A percentile compares a stretch with the other conserved stretches of the same genome.
Evolutionary conservation across 2,329 filamentous ascomycete species (phyloP).

Genomic region (Aspergillus glaucus): DNA sequence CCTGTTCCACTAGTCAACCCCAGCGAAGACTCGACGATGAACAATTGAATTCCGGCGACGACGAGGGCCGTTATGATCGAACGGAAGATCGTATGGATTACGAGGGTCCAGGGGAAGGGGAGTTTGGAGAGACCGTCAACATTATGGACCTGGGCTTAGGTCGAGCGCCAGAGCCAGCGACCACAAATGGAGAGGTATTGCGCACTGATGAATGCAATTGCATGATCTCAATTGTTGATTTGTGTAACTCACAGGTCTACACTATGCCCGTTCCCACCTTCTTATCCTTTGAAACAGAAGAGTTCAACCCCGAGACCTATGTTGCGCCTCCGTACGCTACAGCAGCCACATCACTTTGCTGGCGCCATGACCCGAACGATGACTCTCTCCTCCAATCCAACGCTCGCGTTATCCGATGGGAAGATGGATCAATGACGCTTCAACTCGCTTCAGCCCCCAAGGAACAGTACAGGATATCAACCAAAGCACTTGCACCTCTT

Average conservation of each 20-base stretch:
- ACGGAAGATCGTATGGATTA: constrained; percentile 40
- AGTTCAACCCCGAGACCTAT: constrained; percentile 57
- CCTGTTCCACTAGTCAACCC: constrained; percentile 16
- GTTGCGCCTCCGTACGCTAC: constrained; percentile 57
- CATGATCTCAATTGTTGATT: not conserved
- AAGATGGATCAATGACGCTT: constrained; percentile 60
- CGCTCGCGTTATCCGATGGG: constrained; percentile 60
- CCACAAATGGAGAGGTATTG: constrained; percentile 34
- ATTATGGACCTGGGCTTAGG: constrained; percentile 52
- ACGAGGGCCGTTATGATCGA: constrained; percentile 52
- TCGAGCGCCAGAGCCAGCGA: constrained; percentile 53
- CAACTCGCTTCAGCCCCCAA: constrained; percentile 58
- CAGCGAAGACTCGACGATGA: constrained; percentile 52
- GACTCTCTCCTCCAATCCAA: constrained; percentile 56
- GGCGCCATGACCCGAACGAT: constrained; percentile 58
- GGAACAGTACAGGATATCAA: constrained; percentile 55
- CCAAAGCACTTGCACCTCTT: constrained; percentile 53
- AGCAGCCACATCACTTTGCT: constrained; percentile 59
- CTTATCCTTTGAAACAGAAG: constrained; percentile 55
- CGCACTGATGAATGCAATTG: not conserved
- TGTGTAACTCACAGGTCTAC: constrained; percentile 44
- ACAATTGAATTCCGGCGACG: constrained; percentile 59
- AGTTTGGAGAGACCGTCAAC: constrained; percentile 43
- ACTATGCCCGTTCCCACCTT: constrained; percentile 59
- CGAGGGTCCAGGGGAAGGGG: constrained; percentile 34